phyloP scores from a whole-genome alignment of 768 basidiomycete species.

The Agaricus blazei region DNA sequence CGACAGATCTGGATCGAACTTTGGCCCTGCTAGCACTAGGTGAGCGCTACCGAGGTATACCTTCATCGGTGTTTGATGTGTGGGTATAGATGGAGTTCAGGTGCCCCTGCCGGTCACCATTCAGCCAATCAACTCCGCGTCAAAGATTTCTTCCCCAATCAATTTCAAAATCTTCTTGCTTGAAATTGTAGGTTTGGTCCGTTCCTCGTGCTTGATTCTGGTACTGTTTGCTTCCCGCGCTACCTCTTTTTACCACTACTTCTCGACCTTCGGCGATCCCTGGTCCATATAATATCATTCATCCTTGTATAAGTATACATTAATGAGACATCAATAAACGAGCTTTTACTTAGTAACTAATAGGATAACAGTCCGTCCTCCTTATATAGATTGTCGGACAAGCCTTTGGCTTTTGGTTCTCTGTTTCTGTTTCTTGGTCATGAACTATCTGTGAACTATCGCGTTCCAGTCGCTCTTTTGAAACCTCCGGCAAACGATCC shows the following conservation, averaged over 20 bases:
- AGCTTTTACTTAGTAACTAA: no score
- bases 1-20: neutral
- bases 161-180: constrained; percentile 11
- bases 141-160: constrained; percentile 3
- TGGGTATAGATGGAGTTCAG: neutral
- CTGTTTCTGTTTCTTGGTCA: no score
- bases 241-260: constrained; percentile 1
- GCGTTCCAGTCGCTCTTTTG: no score
- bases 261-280: neutral
- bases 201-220: neutral
- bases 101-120: neutral
- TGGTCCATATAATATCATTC: neutral
- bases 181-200: constrained; percentile 6
- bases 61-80: neutral
- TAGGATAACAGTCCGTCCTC: no score
- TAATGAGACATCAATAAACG: neutral
- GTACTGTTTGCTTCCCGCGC: constrained; percentile 8
- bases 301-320: neutral
- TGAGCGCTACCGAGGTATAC: neutral
- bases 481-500: no score
- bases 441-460: no score
- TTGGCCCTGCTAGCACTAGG: neutral
- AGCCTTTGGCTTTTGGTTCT: no score
- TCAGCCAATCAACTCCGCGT: neutral
- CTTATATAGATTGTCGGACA: no score